Conservation (phyloP, 805 yeast species). For the Pichia californica region DNA sequence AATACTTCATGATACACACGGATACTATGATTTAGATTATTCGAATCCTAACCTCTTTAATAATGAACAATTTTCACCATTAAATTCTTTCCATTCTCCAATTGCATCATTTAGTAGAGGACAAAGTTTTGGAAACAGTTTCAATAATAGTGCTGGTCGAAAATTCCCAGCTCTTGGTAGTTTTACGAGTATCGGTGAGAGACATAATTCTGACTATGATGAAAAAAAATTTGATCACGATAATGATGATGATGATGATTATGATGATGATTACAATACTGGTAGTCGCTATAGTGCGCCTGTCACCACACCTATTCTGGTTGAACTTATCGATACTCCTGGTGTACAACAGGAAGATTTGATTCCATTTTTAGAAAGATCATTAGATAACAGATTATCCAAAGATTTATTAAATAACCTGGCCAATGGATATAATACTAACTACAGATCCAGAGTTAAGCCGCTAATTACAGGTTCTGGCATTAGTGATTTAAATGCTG, state of each 20-base stretch:
- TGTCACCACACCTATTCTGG: slow-evolving; percentile 48
- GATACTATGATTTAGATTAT: slow-evolving; percentile 27
- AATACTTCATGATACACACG: slow-evolving; percentile 14
- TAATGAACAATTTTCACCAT: slow-evolving; percentile 11
- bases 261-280: slow-evolving; percentile 5
- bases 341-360: slow-evolving; percentile 58
- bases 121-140: slow-evolving; percentile 5
- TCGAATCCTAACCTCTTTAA: slow-evolving; percentile 16
- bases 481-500: slow-evolving; percentile 69
- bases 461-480: slow-evolving; percentile 74
- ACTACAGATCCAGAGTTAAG: slow-evolving; percentile 38
- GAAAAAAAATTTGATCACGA: too few species aligned
- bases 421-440: slow-evolving; percentile 14
- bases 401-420: slow-evolving; percentile 53
- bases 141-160: slow-evolving; percentile 3
- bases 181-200: not conserved
- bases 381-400: slow-evolving; percentile 56
- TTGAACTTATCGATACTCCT: slow-evolving; percentile 72
- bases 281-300: slow-evolving; percentile 38
- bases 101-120: slow-evolving; percentile 12
- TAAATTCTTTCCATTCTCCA: slow-evolving; percentile 12
- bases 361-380: slow-evolving; percentile 72
- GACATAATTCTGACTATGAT: too few species aligned
- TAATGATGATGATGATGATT: not conserved
- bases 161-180: not conserved